Base-by-base conservation (phyloP, 805 yeast genomes). In the Wickerhamiella parazyma region DNA sequence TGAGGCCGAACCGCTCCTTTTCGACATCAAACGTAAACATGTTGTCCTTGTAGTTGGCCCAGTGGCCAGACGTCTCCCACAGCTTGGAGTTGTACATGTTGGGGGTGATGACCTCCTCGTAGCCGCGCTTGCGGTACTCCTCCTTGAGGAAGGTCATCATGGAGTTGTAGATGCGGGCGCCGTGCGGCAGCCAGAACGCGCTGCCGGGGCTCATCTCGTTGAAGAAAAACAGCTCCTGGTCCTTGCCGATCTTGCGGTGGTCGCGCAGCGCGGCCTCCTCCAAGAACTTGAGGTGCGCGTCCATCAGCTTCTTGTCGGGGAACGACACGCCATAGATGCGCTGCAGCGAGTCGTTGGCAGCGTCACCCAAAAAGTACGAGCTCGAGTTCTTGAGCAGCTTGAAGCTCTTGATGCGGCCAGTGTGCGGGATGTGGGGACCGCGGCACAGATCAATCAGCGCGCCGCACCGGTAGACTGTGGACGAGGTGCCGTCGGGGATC, bases 41-140 rank as follows among this genome's bases (percentile, higher is more conserved):
- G 65, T 91, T 85, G 63, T 91, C 98, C 63, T 85, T 80, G 67
- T 91, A 91, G 69, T 91, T 91, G 36, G 73, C 93, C 98, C 97
- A 91, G 66, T 91, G 98, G 53, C 98, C 98, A 10, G 97, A 87
- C 45, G 91, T 82, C 70, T 89, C 94, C 99, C 99, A 91, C 57
- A 91, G 73, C 66, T 89, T 89, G 49, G 96, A 69, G 70, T 87
- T 89, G 75, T 75, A 91, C 97, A 91, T 91, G 70, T 91, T 91
- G 58, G 99, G 99, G 49, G 98, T 87, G 62, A 91, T 89, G 52
- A 91, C 98, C 70, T 91, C 99, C 51, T 91, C 95, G 64, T 82
- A 91, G 33, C 96, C 97, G 66, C 98, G 80, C 66, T 75, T 77
- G 60, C 80, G 78, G 68, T 91, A 91, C 69, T 91, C 94, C 44